Evolutionary conservation across 2,329 filamentous ascomycete species (phyloP), one percentile per base, ranked within the genome.

Genomic region (Zarea fungicola): DNA sequence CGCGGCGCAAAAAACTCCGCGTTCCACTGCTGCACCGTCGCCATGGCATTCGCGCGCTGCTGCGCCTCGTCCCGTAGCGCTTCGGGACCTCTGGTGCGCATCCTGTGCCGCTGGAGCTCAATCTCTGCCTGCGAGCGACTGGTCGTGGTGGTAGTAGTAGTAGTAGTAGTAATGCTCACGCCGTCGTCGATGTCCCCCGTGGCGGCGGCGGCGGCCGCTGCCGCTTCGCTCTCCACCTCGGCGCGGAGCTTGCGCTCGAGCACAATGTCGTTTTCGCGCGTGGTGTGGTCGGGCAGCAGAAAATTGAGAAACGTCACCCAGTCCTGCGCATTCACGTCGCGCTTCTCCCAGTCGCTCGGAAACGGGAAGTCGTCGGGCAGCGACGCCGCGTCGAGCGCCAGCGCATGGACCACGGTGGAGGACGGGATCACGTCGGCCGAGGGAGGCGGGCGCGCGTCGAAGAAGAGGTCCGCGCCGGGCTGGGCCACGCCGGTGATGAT

Each of bases 261-360:
- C 16, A 79, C 57, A 41, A 67, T 66, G 19, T 73, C 70, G 55
- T 78, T 81, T 16, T 63, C 61, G 14, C 60, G 58, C 1, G 64
- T 61, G 5, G 66, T 63, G 57, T 77, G 71, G 46, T 75, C 64
- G 0, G 80, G 78, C 19, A 82, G 59, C 14, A 83, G 60, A 52
- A 74, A 75, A 55, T 81, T 81, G 39, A 78, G 55, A 60, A 83
- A 83, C 0, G 78, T 81, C 29, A 71, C 69, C 80, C 80, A 83
- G 58, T 83, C 79, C 55, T 77, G 72, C 13, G 63, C 55, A 1
- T 65, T 70, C 11, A 80, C 67, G 45, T 78, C 76, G 32, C 70
- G 71, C 5, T 54, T 55, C 6, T 59, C 63, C 58, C 68, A 69
- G 26, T 63, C 63, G 9, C 55, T 44, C 2, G 64, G 67, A 46